Evolutionary conservation across 2,329 filamentous ascomycete species (phyloP).

Genomic region (Fusarium buxicola): DNA sequence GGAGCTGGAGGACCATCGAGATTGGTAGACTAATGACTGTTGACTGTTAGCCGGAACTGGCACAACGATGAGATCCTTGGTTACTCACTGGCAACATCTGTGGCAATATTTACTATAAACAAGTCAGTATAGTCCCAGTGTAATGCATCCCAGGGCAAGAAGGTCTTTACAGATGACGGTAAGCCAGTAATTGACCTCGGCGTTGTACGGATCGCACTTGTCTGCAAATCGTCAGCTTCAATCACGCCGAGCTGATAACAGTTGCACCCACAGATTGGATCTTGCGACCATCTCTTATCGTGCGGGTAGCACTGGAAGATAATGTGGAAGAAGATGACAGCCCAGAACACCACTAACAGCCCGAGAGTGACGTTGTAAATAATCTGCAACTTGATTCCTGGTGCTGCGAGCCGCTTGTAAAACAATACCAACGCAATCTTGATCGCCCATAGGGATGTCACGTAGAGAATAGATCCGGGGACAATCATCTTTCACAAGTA

Average conservation of each 20-base stretch:
- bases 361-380: conserved; percentile 53
- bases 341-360: conserved; percentile 47
- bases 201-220: conserved; percentile 33
- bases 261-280: conserved; percentile 40
- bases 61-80: accelerated
- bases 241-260: neutral
- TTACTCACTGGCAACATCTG: conserved; percentile 38
- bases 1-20: conserved; percentile 50
- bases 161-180: conserved; percentile 32
- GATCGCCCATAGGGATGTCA: conserved; percentile 55
- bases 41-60: conserved; percentile 15
- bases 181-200: conserved; percentile 40
- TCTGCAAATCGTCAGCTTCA: conserved; percentile 19
- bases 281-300: conserved; percentile 47
- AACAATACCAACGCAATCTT: conserved; percentile 56
- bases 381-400: conserved; percentile 50
- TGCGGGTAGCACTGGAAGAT: conserved; percentile 54
- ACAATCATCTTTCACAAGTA: conserved; percentile 51
- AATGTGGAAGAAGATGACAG: conserved; percentile 53
- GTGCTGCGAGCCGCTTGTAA: conserved; percentile 54
- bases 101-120: conserved; percentile 35
- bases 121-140: neutral
- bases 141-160: accelerated
- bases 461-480: conserved; percentile 55
- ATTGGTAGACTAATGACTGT: conserved; percentile 50